phyloP scores from a whole-genome alignment of 208 protist species.

The Leishmania arabica region DNA sequence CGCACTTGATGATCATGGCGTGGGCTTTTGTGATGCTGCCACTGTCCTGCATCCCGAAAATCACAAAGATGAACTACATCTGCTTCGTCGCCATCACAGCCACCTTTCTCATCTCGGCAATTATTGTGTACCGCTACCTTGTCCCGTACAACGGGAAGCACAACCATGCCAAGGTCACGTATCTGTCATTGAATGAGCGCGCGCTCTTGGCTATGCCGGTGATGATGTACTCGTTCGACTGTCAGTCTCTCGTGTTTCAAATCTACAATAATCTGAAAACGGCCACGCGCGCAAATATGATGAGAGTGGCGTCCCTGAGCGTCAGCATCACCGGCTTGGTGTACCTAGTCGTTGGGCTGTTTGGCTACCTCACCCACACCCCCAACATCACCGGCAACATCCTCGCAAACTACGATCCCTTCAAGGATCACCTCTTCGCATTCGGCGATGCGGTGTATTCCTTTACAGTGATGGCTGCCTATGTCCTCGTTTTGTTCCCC shows the following conservation, averaged over 20 bases:
- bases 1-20: conserved; percentile 50
- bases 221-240: conserved; percentile 89
- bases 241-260: conserved; percentile 81
- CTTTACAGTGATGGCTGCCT: conserved; percentile 68
- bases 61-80: conserved; percentile 54
- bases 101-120: conserved; percentile 56
- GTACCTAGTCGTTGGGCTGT: conserved; percentile 67
- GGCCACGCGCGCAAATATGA: conserved; percentile 61
- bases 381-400: conserved; percentile 67
- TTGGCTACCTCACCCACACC: conserved; percentile 71
- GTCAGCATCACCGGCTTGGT: conserved; percentile 47
- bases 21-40: conserved; percentile 73
- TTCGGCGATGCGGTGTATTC: conserved; percentile 66
- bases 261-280: conserved; percentile 62
- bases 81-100: conserved; percentile 71
- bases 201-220: conserved; percentile 63
- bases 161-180: conserved; percentile 7
- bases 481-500: conserved; percentile 75
- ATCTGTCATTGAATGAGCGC: conserved; percentile 40
- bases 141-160: conserved; percentile 31
- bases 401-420: conserved; percentile 75
- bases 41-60: conserved; percentile 61
- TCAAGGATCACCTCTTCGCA: conserved; percentile 59
- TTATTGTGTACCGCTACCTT: conserved; percentile 75
- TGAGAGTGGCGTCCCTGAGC: conserved; percentile 47